Conservation (phyloP, 176 grass and related monocot genomes). For the Cocos nucifera region DNA sequence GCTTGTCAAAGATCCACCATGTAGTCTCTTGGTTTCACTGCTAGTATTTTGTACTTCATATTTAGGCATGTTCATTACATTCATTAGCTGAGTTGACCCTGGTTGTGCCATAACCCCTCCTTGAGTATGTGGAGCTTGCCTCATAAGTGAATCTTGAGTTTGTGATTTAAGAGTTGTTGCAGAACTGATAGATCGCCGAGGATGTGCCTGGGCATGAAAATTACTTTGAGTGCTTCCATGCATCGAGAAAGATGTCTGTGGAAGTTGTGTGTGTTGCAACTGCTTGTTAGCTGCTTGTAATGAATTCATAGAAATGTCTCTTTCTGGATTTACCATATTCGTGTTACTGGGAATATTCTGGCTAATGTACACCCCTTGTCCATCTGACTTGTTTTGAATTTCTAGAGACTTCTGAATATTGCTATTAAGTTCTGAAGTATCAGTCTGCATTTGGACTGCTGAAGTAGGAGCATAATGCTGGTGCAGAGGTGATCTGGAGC, state of each 20-base stretch:
- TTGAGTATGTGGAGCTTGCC: slow-evolving; percentile 31
- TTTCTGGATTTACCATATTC: slow-evolving; percentile 18
- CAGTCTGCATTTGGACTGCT: slow-evolving; percentile 43
- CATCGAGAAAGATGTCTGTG: slow-evolving; percentile 49
- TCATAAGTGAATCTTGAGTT: slow-evolving; percentile 35
- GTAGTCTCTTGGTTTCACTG: slow-evolving; percentile 16
- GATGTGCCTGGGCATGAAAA: slow-evolving; percentile 39
- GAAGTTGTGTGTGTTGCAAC: slow-evolving; percentile 42
- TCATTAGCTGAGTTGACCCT: slow-evolving; percentile 13
- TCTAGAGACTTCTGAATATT: slow-evolving; percentile 34
- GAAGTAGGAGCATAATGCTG: slow-evolving; percentile 28
- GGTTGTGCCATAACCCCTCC: slow-evolving; percentile 27
- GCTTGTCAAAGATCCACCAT: slow-evolving; percentile 4
- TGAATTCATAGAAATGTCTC: slow-evolving; percentile 8
- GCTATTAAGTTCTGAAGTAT: slow-evolving; percentile 23
- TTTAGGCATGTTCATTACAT: slow-evolving; percentile 13
- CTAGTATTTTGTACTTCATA: slow-evolving; percentile 11
- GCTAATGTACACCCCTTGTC: slow-evolving; percentile 29
- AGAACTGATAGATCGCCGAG: slow-evolving; percentile 30
- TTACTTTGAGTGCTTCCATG: slow-evolving; percentile 38
- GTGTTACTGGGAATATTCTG: slow-evolving; percentile 31
- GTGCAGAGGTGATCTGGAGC: neutral
- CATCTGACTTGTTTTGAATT: slow-evolving; percentile 28
- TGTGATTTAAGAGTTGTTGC: slow-evolving; percentile 41
- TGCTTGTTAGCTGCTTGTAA: slow-evolving; percentile 15